Evolutionary conservation across 805 yeast genomes (phyloP).

Genomic region (Cyberlindnera nakhonratchasimensis): DNA sequence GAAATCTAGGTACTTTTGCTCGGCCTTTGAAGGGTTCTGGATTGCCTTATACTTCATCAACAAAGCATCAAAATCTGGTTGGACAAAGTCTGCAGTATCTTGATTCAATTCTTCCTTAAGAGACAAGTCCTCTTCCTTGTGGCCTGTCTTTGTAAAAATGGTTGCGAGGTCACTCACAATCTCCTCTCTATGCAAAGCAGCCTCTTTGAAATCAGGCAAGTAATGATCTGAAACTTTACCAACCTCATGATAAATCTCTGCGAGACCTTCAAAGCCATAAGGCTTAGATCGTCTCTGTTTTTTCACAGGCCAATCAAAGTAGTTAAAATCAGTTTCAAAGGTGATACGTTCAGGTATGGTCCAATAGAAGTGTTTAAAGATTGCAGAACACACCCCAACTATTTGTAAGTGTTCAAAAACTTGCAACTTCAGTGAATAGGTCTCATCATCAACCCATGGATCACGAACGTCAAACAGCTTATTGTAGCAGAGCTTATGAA

Average conservation of each 20-base stretch:
- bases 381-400: slow-evolving; percentile 29
- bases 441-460: slow-evolving; percentile 27
- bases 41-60: slow-evolving; percentile 12
- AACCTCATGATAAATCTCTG: slow-evolving; percentile 14
- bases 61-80: slow-evolving; percentile 19
- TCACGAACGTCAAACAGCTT: slow-evolving; percentile 22
- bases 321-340: slow-evolving; percentile 27
- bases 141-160: slow-evolving; percentile 10
- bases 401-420: slow-evolving; percentile 28
- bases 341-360: slow-evolving; percentile 29
- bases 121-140: slow-evolving; percentile 12
- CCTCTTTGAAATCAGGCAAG: slow-evolving; percentile 5
- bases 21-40: slow-evolving; percentile 19
- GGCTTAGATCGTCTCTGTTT: slow-evolving; percentile 22
- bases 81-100: slow-evolving; percentile 16
- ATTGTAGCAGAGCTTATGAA: slow-evolving; percentile 22
- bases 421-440: slow-evolving; percentile 13
- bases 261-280: slow-evolving; percentile 21
- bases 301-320: slow-evolving; percentile 26
- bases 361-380: slow-evolving; percentile 25
- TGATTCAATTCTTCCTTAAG: slow-evolving; percentile 15
- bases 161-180: slow-evolving; percentile 7
- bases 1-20: slow-evolving; percentile 26
- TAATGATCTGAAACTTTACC: slow-evolving; percentile 5
- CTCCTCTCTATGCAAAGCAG: slow-evolving; percentile 8